Percentiles rank a stretch among this genome's conserved stretches.
phyloP scores from a whole-genome alignment of 441 rosid species.

The Corymbia calophylla region DNA sequence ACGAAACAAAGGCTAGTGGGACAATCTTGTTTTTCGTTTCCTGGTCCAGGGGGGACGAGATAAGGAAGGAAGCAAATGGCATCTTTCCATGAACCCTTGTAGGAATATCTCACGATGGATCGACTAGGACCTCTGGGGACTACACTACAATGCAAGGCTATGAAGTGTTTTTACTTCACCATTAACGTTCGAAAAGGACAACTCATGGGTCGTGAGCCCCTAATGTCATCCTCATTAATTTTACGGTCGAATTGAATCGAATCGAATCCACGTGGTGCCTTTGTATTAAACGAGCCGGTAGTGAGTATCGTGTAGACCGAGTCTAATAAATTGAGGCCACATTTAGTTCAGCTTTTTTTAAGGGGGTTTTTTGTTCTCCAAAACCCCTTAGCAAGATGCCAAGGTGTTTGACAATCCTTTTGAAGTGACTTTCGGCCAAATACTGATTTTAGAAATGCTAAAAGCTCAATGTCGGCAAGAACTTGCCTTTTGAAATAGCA shows the following conservation, averaged over 20 bases:
- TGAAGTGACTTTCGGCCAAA: no score
- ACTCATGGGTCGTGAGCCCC: neutral
- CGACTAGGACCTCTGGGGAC: neutral
- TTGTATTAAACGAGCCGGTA: neutral
- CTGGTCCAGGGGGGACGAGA: neutral
- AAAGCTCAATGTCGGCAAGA: no score
- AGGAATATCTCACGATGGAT: neutral
- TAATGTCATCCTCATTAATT: neutral
- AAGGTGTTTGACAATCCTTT: no score
- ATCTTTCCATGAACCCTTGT: neutral
- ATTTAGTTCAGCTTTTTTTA: no score
- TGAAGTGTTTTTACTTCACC: neutral
- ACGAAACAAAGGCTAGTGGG: neutral
- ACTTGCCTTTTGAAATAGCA: no score
- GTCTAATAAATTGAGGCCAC: neutral
- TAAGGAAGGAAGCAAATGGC: neutral
- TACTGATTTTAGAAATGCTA: no score
- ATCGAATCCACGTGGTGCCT: neutral
- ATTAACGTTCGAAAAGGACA: neutral
- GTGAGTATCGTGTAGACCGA: neutral
- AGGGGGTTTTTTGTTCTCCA: no score
- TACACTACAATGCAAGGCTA: neutral
- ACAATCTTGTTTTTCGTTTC: neutral
- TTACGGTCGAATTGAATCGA: neutral
- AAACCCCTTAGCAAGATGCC: no score